Evolutionary conservation across 352 stramenopile species (phyloP), one percentile per base, ranked within the genome.

Genomic region (Elongisporangium senticosum): DNA sequence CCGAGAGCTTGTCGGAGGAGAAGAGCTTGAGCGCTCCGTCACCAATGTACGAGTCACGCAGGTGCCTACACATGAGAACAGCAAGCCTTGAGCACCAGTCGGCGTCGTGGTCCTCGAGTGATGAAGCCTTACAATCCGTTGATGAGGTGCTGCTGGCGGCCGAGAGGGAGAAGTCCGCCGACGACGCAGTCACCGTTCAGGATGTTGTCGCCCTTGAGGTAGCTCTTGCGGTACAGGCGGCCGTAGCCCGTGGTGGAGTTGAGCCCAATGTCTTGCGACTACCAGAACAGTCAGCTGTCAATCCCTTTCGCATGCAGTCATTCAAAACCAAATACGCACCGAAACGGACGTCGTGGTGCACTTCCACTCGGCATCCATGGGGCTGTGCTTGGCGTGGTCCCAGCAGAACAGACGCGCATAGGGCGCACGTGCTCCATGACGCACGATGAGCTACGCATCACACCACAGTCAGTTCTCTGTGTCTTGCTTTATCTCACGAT

Each of bases 361-460:
- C 50, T 82, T 76, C 86, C 86, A 95, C 61, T 72, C 63, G 55
- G 71, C 77, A 23, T 78, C 72, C 75, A 95, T 86, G 11, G 86
- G 86, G 60, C 89, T 93, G 55, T 89, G 63, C 19, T 76, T 69
- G 20, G 58, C 65, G 33, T 60, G 43, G 53, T 95, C 83, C 86
- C 86, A 95, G 71, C 86, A 95, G 57, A 89, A 92, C 6, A 95
- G 62, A 20, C 55, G 67, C 15, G 71, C 71, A 67, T 93, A 95
- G 33, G 86, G 86, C 21, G 74, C 82, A 19, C 86, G 83, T 4
- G 76, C 83, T 10, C 86, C 86, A 52, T 95, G 86, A 8, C 86
- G 81, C 19, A 82, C 74, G n/a, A 95, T 76, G 23, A 95, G 62
- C 75, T 83, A 51, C 7, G 3, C 10, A 43, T 40, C 7, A 50